Evolutionary conservation across 352 stramenopile genomes (phyloP).

Genomic region (Globisporangium acanthophoron): DNA sequence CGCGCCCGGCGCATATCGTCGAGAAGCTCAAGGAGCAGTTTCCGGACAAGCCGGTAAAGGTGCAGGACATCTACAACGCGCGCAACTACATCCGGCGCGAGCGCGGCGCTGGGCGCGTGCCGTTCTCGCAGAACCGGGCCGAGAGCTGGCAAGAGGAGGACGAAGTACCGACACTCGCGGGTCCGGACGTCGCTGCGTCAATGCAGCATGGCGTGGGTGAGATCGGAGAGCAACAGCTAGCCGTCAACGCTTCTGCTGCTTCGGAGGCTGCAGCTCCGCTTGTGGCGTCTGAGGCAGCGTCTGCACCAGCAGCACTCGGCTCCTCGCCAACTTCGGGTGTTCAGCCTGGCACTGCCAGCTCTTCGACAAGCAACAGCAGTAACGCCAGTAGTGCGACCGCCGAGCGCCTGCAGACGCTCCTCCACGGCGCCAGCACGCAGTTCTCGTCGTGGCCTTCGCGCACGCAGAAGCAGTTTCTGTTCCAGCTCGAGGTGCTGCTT

Average conservation of each 20-base stretch:
- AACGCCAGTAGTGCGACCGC: not conserved
- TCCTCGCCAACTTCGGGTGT: not conserved
- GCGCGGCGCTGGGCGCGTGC: constrained; percentile 22
- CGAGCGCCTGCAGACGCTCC: constrained; percentile 4
- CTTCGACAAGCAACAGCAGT: not conserved
- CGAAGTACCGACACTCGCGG: not conserved
- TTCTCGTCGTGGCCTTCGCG: constrained; percentile 7
- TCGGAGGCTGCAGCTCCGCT: not conserved
- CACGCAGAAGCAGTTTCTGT: constrained; percentile 15
- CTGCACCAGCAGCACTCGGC: not conserved
- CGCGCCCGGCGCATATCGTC: constrained; percentile 32
- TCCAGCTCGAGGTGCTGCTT: constrained; percentile 13
- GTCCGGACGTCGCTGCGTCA: not conserved
- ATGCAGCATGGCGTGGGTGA: not conserved
- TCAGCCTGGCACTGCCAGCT: too few species aligned
- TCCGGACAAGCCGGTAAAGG: constrained; percentile 36
- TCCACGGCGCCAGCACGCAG: not conserved
- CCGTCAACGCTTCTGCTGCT: too few species aligned
- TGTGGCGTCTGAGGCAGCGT: too few species aligned
- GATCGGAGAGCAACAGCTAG: not conserved
- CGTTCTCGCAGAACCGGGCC: constrained; percentile 12
- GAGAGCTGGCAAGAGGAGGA: not conserved
- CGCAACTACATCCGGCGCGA: constrained; percentile 41
- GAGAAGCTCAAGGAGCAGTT: constrained; percentile 30
- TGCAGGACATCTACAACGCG: constrained; percentile 51